phyloP scores from a whole-genome alignment of 169 alveolate genomes.

The Perkinsus marinus region DNA sequence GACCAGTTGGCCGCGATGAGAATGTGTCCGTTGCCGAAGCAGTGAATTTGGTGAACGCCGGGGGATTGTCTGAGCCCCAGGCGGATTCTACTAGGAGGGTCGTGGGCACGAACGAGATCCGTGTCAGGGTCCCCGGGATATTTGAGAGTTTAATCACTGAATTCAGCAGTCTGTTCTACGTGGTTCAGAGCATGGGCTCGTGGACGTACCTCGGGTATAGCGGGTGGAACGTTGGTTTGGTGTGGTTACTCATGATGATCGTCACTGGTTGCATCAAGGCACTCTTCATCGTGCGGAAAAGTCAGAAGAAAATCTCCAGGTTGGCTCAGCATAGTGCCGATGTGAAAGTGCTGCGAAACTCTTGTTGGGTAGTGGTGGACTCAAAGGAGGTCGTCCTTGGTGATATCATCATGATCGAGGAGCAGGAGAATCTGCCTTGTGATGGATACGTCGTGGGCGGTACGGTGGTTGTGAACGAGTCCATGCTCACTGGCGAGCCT shows the following conservation, averaged over 20 bases:
- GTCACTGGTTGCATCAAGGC: not conserved
- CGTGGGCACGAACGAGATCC: not conserved
- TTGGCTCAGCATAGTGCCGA: not conserved
- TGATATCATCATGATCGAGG: not conserved
- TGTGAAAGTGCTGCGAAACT: not conserved
- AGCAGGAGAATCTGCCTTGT: not conserved
- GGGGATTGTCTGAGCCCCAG: not conserved
- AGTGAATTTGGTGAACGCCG: not conserved
- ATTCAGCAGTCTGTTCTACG: not conserved
- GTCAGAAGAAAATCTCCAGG: not conserved
- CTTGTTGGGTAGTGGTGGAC: not conserved
- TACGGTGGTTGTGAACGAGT: not conserved
- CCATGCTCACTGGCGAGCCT: conserved; percentile 4
- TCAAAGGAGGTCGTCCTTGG: not conserved
- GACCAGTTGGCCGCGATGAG: not conserved
- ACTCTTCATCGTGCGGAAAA: not conserved
- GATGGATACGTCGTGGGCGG: not conserved
- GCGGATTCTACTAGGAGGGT: not conserved
- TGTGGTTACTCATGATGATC: not conserved
- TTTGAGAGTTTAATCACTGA: not conserved
- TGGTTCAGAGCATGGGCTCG: not conserved
- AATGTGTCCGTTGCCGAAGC: not conserved
- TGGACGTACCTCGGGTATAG: not conserved
- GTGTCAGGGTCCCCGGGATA: not conserved
- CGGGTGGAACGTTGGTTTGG: not conserved